phyloP scores from a whole-genome alignment of 805 yeast genomes.

The Ogataea degrootiae region DNA sequence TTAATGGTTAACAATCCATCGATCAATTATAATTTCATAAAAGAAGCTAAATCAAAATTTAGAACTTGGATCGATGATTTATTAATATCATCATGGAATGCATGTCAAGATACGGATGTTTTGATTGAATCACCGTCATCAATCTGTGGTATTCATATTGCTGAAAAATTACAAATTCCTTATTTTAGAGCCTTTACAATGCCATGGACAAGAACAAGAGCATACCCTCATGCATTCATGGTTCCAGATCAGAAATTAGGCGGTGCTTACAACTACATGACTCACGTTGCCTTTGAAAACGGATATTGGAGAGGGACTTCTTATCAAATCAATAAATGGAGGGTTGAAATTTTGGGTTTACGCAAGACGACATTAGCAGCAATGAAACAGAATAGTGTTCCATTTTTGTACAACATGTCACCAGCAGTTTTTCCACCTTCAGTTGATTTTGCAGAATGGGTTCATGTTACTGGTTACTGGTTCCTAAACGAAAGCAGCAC shows the following conservation, averaged over 20 bases:
- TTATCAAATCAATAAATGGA: slow-evolving; percentile 84
- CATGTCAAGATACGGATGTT: slow-evolving; percentile 78
- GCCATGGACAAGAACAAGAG: slow-evolving; percentile 97
- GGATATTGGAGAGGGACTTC: slow-evolving; percentile 92
- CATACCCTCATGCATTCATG: slow-evolving; percentile 94
- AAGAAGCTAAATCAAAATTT: slow-evolving; percentile 78
- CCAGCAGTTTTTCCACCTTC: slow-evolving; percentile 90
- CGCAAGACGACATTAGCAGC: slow-evolving; percentile 65
- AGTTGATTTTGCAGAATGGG: slow-evolving; percentile 91
- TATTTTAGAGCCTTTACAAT: slow-evolving; percentile 93
- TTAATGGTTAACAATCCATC: slow-evolving; percentile 90
- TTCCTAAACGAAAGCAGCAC: slow-evolving; percentile 54
- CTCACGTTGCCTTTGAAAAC: slow-evolving; percentile 90
- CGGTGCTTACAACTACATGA: slow-evolving; percentile 86
- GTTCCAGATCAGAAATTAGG: slow-evolving; percentile 93
- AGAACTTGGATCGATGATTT: slow-evolving; percentile 79
- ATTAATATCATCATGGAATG: slow-evolving; percentile 72
- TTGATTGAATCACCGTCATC: slow-evolving; percentile 95
- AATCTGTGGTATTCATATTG: slow-evolving; percentile 92
- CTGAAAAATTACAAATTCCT: slow-evolving; percentile 86
- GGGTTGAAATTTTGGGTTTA: slow-evolving; percentile 59
- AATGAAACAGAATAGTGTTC: slow-evolving; percentile 74
- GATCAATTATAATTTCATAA: slow-evolving; percentile 73
- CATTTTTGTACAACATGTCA: slow-evolving; percentile 84
- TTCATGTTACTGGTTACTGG: slow-evolving; percentile 96